phyloP scores from a whole-genome alignment of 345 rosid genomes.

The Aquilaria sinensis region DNA sequence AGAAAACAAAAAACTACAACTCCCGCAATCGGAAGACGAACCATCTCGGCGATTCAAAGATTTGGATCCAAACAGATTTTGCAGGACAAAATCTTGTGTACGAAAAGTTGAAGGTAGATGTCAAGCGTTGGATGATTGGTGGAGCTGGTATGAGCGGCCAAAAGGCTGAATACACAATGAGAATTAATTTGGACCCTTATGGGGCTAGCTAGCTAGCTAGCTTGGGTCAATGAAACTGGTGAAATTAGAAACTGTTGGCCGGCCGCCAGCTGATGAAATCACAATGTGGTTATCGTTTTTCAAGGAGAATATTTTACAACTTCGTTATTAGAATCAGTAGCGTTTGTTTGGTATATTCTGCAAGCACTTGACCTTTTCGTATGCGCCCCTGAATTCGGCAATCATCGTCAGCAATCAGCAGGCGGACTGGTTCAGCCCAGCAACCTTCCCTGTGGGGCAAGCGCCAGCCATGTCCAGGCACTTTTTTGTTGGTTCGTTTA shows the following conservation, averaged over 20 bases:
- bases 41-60: slow-evolving; percentile 22
- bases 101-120: slow-evolving; percentile 16
- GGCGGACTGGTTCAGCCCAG: too few relatives aligned
- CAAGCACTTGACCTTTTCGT: too few relatives aligned
- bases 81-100: slow-evolving; percentile 2
- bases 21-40: slow-evolving; percentile 16
- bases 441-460: too few relatives aligned
- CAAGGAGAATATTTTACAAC: slow-evolving; percentile 6
- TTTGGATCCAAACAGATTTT: slow-evolving; percentile 9
- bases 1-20: slow-evolving; percentile 19
- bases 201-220: not conserved
- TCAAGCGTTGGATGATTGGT: slow-evolving; percentile 20
- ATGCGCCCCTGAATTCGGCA: too few relatives aligned
- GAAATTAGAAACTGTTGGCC: not conserved
- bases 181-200: slow-evolving; percentile 20
- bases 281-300: slow-evolving; percentile 7
- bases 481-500: too few relatives aligned
- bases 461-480: too few relatives aligned
- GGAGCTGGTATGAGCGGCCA: slow-evolving; percentile 4
- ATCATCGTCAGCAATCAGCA: too few relatives aligned
- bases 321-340: too few relatives aligned
- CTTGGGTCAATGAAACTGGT: not conserved
- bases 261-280: slow-evolving; percentile 21
- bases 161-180: slow-evolving; percentile 30
- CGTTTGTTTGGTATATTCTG: too few relatives aligned